Evolutionary conservation across 2,329 filamentous ascomycete species (phyloP), one percentile per base, ranked within the genome.

Genomic region (Alternaria conjuncta): DNA sequence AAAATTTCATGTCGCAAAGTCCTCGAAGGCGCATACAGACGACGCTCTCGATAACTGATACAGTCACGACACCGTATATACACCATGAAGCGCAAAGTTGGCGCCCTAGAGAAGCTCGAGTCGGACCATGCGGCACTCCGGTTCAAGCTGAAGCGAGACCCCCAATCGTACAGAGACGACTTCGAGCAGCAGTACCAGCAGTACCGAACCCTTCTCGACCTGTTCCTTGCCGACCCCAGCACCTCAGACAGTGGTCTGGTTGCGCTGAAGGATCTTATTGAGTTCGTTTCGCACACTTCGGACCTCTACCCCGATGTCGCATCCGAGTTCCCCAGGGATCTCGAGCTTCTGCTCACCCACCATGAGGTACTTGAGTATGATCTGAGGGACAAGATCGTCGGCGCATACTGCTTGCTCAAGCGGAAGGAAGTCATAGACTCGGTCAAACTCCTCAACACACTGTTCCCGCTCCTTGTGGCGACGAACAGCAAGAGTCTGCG

Each of bases 381-480:
- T 67, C 81, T 99, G 72, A 87, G 96, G n/a, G 61, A 63, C 57
- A 63, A 63, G 51, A 88, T 98, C 61, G 95, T 98, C 2, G 92
- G 93, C 53, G 96, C 93, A 78, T 83, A 99, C 72, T 92, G 96
- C 26, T 84, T 99, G 54, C 82, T 99, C 66, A 87, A 92, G 62
- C 93, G 94, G 78, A 99, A 99, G 81, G 94, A 97, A 5, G 87
- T 97, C 47, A 90, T 99, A 68, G 92, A 97, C 79, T 97, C 94
- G 23, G 86, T 89, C 47, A 79, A 84, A 10, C 87, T 98, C 2
- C 86, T 98, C 49, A 95, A 96, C 64, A 94, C 93, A 0, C 86
- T 98, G n/a, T 97, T 98, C 80, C 95, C 95, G 1, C 92, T 99
- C 71, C 88, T 99, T 36, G 90, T 97, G 7, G 87, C 92, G n/a